Base-by-base conservation (phyloP, 306 rosid genomes). In the Hippophae tibetana region DNA sequence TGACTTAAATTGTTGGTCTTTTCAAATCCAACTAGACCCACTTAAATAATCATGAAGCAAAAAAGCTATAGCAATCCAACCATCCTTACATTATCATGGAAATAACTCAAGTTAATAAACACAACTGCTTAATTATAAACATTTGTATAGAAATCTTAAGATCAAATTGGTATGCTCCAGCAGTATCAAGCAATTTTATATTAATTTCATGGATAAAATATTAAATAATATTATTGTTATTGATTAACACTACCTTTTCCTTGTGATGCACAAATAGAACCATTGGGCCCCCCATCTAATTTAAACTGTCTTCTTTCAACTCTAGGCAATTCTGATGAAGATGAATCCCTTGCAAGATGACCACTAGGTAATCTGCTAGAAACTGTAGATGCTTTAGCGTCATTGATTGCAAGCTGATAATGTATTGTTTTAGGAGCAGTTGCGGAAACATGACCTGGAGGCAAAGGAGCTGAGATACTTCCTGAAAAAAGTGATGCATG, bases 341-440 rank as follows among this genome's bases (percentile, higher is more conserved):
- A 56, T 47, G 83, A 40, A 64, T 78, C 88, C 76, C 93, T 92
- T 69, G 84, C 93, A 62, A 85, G 60, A 72, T 85, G 89, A 77
- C 68, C 70, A 63, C 62, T 65, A 69, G 89, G 74, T 61, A 78
- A 73, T 65, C 77, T 82, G 72, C 84, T 72, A 71, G 98, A 69
- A 72, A 76, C 75, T 48, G 72, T 50, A 18, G 80, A 72, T 14
- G 87, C 58, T 67, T 75, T 85, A 18, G 60, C 76, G 74, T 87
- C 94, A 57, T 68, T 81, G 69, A 73, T 54, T 6, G 82, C 70
- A 42, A 74, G 42, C 57, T 79, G 93, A 73, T 81, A 78, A 45
- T 79, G 96, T 65, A 73, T 57, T n/a, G 79, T 57, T 52, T 82
- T 54, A 66, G 38, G 38, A 31, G 82, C 64, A 61, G 72, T 73